These are phyloP conservation scores for Helotiales sp. DNA, from an alignment of 2,329 filamentous ascomycete genomes.

Conservation along the genomic window DNA sequence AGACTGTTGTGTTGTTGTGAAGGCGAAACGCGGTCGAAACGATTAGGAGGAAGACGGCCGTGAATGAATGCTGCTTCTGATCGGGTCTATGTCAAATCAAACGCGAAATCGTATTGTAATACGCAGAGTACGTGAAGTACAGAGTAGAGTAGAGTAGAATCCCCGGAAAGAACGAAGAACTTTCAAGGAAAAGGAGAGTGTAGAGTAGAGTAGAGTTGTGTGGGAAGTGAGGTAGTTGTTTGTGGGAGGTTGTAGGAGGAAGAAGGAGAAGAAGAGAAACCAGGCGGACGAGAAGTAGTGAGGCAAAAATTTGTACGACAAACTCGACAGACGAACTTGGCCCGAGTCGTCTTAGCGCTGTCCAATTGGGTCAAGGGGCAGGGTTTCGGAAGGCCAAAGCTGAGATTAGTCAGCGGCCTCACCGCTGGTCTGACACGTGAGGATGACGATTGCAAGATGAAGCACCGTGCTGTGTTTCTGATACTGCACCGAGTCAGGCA, in stretches of 20 bases:
- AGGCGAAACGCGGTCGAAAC: constrained; percentile 42
- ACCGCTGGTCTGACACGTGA: neutral
- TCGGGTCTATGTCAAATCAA: constrained; percentile 17
- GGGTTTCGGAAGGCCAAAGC: neutral
- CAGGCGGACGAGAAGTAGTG: constrained; percentile 27
- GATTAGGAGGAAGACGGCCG: constrained; percentile 35
- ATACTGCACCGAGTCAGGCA: neutral
- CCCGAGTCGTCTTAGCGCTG: neutral
- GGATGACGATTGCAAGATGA: neutral
- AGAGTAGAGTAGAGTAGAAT: too few relatives aligned
- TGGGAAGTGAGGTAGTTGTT: constrained; percentile 20
- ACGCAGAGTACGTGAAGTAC: constrained; percentile 2
- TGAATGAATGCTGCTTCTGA: constrained; percentile 24
- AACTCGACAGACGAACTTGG: constrained; percentile 13
- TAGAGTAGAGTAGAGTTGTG: constrained; percentile 23
- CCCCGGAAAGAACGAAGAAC: constrained; percentile 49
- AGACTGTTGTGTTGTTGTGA: constrained; percentile 33
- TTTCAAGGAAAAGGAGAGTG: constrained; percentile 52
- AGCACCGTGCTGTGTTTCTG: neutral
- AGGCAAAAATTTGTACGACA: constrained; percentile 37
- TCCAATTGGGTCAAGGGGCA: neutral
- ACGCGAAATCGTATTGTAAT: constrained; percentile 18
- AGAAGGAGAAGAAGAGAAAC: constrained; percentile 36
- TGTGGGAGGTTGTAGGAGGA: constrained; percentile 22
- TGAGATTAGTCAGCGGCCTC: neutral